Evolutionary conservation across 1,139 yeast genomes (phyloP), one percentile per base, ranked within the genome.

Genomic region (Arxiozyma telluris): DNA sequence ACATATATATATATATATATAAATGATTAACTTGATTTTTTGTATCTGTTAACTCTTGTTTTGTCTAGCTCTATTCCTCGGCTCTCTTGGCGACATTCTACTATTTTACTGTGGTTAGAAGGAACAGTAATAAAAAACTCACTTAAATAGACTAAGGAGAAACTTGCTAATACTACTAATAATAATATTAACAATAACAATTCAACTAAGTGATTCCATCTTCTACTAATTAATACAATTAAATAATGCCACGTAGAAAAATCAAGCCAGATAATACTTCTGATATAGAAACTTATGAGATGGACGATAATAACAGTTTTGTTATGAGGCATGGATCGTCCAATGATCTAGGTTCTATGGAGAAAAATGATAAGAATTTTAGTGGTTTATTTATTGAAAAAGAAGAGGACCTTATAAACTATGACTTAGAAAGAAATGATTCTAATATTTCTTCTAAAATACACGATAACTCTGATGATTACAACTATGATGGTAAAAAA

Each of bases 401-500:
- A n/a, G 53, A 50, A 25, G 30, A 42, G 18, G 53, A 46, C 27
- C 34, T 47, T 15, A 17, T 50, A 9, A 44, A 49, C 21, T 46
- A 25, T 42, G 54, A 52, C 30, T 34, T 52, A n/a, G 54, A 52
- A 45, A 45, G 41, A 25, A 52, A 50, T 25, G 9, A 27, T n/a
- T 25, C 50, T 1, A 44, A 44, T 38, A 41, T 41, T 11, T 34
- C 42, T 21, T 45, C 49, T 11, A 25, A 20, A n/a, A 5, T 17
- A 25, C 20, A 30, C 6, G 53, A 49, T 22, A 39, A 49, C 12
- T 41, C 50, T 6, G 42, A 53, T 20, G 48, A 45, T 38, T 49
- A 47, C 39, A 23, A 27, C 6, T 44, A 43, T 18, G 69, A 64
- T 44, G 68, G 69, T 30, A 65, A 65, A 53, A 64, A 71, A 44